phyloP scores from a whole-genome alignment of 1,284 basidiomycete genomes.

The Fistulina hepatica region DNA sequence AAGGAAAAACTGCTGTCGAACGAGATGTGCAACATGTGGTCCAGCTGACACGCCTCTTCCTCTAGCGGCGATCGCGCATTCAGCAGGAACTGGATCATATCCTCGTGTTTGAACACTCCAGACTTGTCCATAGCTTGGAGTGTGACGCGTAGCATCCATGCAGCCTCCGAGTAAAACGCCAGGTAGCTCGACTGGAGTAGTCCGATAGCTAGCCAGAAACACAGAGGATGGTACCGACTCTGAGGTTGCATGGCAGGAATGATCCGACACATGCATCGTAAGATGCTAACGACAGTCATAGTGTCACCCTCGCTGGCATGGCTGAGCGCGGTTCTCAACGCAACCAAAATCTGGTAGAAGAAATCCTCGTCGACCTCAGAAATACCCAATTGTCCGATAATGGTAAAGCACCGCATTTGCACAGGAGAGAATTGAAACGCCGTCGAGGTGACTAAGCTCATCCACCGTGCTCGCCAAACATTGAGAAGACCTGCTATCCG shows the following conservation, averaged over 20 bases:
- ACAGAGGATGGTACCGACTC: slow-evolving; percentile 61
- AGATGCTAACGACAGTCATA: slow-evolving; percentile 74
- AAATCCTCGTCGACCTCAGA: slow-evolving; percentile 82
- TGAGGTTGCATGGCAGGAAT: slow-evolving; percentile 57
- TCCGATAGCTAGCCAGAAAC: slow-evolving; percentile 82
- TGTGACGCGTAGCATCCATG: slow-evolving; percentile 52
- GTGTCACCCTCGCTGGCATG: slow-evolving; percentile 62
- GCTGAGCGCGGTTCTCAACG: slow-evolving; percentile 56
- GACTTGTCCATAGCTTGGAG: slow-evolving; percentile 58
- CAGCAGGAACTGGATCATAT: slow-evolving; percentile 50
- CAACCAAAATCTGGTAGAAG: slow-evolving; percentile 81
- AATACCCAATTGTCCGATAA: slow-evolving; percentile 70
- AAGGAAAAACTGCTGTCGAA: slow-evolving; percentile 77
- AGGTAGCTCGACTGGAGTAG: slow-evolving; percentile 70
- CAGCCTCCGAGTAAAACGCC: slow-evolving; percentile 63
- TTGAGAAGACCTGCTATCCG: slow-evolving; percentile 63
- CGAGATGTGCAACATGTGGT: slow-evolving; percentile 62
- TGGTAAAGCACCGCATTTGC: slow-evolving; percentile 82
- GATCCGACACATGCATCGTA: slow-evolving; percentile 73
- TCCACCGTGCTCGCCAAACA: slow-evolving; percentile 89
- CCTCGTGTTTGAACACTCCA: slow-evolving; percentile 41
- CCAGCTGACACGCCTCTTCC: slow-evolving; percentile 63
- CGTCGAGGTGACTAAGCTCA: slow-evolving; percentile 83
- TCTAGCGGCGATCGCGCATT: slow-evolving; percentile 56
- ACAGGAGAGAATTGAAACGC: slow-evolving; percentile 91